Evolutionary conservation across 495 filamentous ascomycete genomes (phyloP).

Genomic region (Xylaria acuta): DNA sequence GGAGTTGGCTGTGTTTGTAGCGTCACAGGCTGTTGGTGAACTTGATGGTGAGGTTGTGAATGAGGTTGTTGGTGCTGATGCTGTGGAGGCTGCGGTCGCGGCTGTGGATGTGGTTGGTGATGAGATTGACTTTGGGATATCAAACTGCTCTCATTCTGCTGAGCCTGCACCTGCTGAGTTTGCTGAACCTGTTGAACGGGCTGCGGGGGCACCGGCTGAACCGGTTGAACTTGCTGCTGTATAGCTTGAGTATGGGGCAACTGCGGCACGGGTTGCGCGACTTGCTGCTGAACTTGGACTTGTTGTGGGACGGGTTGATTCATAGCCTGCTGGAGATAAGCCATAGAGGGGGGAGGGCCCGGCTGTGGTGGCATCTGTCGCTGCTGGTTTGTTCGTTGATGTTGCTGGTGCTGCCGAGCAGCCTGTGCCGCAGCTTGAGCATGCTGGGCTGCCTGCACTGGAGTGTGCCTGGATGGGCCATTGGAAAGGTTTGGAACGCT

Average conservation of each 20-base stretch:
- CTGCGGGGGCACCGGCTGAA: conserved; percentile 37
- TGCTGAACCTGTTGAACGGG: conserved; percentile 29
- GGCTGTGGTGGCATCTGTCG: conserved; percentile 41
- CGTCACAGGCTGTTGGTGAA: conserved; percentile 43
- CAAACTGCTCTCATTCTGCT: conserved; percentile 40
- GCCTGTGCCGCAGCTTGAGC: conserved; percentile 46
- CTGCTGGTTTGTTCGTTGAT: conserved; percentile 40
- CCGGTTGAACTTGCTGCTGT: conserved; percentile 39
- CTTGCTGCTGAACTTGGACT: conserved; percentile 35
- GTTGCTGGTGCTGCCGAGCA: conserved; percentile 42
- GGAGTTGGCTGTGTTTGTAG: conserved; percentile 39
- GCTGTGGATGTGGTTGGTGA: conserved; percentile 39
- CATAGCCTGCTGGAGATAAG: conserved; percentile 42
- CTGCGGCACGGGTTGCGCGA: conserved; percentile 38
- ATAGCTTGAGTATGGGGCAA: conserved; percentile 41
- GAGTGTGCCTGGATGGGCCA: conserved; percentile 46
- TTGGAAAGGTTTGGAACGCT: conserved; percentile 44
- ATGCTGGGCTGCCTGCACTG: conserved; percentile 45
- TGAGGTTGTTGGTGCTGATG: conserved; percentile 46
- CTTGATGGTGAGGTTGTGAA: conserved; percentile 51
- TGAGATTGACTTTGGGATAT: conserved; percentile 40
- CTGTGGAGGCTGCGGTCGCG: conserved; percentile 35
- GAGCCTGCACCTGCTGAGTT: conserved; percentile 33
- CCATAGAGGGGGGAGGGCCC: conserved; percentile 32
- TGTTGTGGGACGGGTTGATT: conserved; percentile 40